These are phyloP conservation scores for Cytospora piceicola DNA, from an alignment of 2,329 filamentous ascomycete species.

Conservation along the genomic window DNA sequence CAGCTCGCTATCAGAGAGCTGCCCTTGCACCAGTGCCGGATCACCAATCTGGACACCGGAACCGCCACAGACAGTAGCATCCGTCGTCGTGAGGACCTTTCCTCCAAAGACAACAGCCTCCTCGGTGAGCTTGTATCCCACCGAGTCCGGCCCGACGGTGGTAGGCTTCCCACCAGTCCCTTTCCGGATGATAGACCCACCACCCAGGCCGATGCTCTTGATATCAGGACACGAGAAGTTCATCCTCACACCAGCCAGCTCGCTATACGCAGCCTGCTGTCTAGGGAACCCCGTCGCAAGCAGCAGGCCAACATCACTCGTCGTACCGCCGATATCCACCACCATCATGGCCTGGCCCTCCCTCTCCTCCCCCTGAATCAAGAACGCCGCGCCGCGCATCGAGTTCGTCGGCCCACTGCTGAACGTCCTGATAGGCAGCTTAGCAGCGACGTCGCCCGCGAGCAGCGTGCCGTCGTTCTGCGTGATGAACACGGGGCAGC, in stretches of 20 bases:
- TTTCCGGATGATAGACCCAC: slow-evolving; percentile 46
- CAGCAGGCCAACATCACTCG: slow-evolving; percentile 65
- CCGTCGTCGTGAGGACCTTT: slow-evolving; percentile 60
- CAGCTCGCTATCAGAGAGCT: slow-evolving; percentile 41
- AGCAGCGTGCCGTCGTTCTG: slow-evolving; percentile 68
- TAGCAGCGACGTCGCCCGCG: slow-evolving; percentile 55
- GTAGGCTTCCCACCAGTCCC: slow-evolving; percentile 37
- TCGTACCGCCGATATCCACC: slow-evolving; percentile 70
- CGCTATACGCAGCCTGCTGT: slow-evolving; percentile 64
- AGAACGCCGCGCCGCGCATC: slow-evolving; percentile 65
- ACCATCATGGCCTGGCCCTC: slow-evolving; percentile 55
- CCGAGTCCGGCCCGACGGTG: slow-evolving; percentile 54
- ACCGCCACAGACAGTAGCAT: slow-evolving; percentile 49
- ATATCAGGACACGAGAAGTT: slow-evolving; percentile 63
- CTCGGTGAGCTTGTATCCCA: slow-evolving; percentile 51
- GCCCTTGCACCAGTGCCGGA: slow-evolving; percentile 40
- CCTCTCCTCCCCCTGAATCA: slow-evolving; percentile 46
- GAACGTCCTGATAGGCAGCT: slow-evolving; percentile 64
- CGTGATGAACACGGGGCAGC: slow-evolving; percentile 62
- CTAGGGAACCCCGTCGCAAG: slow-evolving; percentile 66
- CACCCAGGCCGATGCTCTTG: slow-evolving; percentile 61
- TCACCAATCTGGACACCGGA: slow-evolving; percentile 47
- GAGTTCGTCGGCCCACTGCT: slow-evolving; percentile 67
- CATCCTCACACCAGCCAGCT: slow-evolving; percentile 65
- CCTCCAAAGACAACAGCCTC: slow-evolving; percentile 55